Conservation (phyloP, 345 rosid species). For the rapeseed (Brassica napus) region DNA sequence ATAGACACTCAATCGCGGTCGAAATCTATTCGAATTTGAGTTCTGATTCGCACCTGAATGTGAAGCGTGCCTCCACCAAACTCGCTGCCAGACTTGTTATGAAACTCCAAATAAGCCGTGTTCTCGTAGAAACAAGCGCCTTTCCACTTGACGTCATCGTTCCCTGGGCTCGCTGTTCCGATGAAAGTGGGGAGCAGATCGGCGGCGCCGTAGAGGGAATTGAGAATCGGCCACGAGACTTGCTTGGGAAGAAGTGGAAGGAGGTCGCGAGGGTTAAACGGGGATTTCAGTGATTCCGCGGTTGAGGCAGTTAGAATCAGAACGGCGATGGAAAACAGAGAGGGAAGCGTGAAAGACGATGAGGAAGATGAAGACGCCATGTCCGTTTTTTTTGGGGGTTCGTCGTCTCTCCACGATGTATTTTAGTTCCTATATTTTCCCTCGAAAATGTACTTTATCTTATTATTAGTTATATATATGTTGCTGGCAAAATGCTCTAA, state of each 20-base stretch:
- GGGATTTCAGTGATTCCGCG: conserved; percentile 41
- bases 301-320: conserved; percentile 11
- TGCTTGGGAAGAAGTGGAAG: conserved; percentile 75
- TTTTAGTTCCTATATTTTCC: background rate
- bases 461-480: background rate
- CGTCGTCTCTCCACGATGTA: background rate
- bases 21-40: background rate
- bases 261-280: conserved; percentile 68
- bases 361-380: conserved; percentile 33
- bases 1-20: background rate
- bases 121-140: conserved; percentile 86
- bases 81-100: conserved; percentile 72
- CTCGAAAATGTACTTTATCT: background rate
- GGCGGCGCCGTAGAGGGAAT: conserved; percentile 58
- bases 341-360: conserved; percentile 22
- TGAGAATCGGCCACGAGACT: conserved; percentile 80
- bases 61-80: conserved; percentile 96
- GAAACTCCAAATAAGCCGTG: conserved; percentile 77
- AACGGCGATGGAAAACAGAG: conserved; percentile 9
- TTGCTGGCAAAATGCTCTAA: background rate
- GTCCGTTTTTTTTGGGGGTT: conserved; percentile 6
- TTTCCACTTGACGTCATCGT: conserved; percentile 61
- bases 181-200: conserved; percentile 87
- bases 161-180: conserved; percentile 54
- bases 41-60: conserved; percentile 35